These are phyloP conservation scores for Rhodocollybia butyracea DNA, from an alignment of 768 basidiomycete species.

Conservation along the genomic window DNA sequence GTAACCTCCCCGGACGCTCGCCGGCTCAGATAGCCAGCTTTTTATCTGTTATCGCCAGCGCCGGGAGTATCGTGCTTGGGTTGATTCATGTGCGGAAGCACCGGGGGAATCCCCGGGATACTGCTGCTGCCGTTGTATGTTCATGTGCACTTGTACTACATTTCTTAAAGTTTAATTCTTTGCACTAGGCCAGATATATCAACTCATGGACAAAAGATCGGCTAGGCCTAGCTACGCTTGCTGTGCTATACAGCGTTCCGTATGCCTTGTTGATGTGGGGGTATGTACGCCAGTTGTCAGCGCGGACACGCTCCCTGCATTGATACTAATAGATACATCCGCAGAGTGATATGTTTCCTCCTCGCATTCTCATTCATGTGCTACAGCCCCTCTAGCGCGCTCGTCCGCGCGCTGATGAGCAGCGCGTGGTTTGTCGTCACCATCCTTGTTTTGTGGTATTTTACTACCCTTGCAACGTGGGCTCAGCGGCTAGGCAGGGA, in stretches of 20 bases:
- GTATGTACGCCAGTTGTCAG: slow-evolving; percentile 23
- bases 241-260: slow-evolving; percentile 41
- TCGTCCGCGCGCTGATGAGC: slow-evolving; percentile 27
- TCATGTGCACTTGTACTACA: no score
- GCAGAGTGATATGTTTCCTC: slow-evolving; percentile 37
- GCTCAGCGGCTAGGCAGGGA: slow-evolving; percentile 20
- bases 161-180: slow-evolving; percentile 5
- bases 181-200: slow-evolving; percentile 18
- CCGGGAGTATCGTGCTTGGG: slow-evolving; percentile 46
- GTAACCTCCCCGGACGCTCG: slow-evolving; percentile 22
- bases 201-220: slow-evolving; percentile 17
- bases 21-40: slow-evolving; percentile 49
- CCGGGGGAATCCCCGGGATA: slow-evolving; percentile 32
- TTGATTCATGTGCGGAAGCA: slow-evolving; percentile 45
- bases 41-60: slow-evolving; percentile 42
- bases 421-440: slow-evolving; percentile 22
- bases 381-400: slow-evolving; percentile 23
- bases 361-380: slow-evolving; percentile 34
- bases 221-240: slow-evolving; percentile 37
- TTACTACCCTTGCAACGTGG: slow-evolving; percentile 34
- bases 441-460: slow-evolving; percentile 41
- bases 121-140: slow-evolving; percentile 33
- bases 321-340: no score
- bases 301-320: not conserved
- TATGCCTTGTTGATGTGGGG: slow-evolving; percentile 48